phyloP scores from a whole-genome alignment of 176 grass and related monocot genomes.

The Zizania latifolia region DNA sequence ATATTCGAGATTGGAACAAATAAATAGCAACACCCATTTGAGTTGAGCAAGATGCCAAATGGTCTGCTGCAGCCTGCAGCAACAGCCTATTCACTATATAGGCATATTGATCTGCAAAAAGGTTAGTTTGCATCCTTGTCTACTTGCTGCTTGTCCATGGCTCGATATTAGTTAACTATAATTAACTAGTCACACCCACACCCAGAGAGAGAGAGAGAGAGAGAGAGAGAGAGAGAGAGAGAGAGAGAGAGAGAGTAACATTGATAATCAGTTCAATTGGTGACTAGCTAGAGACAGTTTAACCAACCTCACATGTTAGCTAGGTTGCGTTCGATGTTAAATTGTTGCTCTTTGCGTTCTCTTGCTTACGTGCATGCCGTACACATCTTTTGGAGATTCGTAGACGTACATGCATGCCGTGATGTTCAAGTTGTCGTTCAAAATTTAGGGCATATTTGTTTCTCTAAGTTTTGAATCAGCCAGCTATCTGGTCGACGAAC shows the following conservation, averaged over 20 bases:
- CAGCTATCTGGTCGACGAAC: not conserved
- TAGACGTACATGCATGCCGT: not conserved
- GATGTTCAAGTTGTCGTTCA: conserved; percentile 5
- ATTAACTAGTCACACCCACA: not conserved
- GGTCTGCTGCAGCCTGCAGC: not conserved
- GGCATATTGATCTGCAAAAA: not conserved
- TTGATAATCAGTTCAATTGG: not conserved
- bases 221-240: too few relatives aligned
- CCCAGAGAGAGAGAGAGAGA: too few relatives aligned
- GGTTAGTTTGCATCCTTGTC: not conserved
- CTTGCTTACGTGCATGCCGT: not conserved
- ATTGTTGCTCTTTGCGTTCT: not conserved
- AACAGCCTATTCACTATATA: not conserved
- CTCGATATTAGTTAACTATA: not conserved
- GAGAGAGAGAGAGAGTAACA: too few relatives aligned
- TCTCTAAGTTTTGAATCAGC: not conserved
- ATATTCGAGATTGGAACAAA: not conserved
- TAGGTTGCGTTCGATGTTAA: not conserved
- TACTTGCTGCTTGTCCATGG: not conserved
- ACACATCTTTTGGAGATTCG: not conserved
- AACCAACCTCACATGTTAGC: conserved; percentile 13
- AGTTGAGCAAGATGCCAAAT: not conserved
- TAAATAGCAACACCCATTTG: conserved; percentile 10
- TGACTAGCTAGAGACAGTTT: not conserved
- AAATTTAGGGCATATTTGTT: not conserved